Percentiles rank a stretch among this genome's conserved stretches.
These are phyloP conservation scores for Apiospora aurea DNA, from an alignment of 2,329 filamentous ascomycete genomes.

Conservation along the genomic window DNA sequence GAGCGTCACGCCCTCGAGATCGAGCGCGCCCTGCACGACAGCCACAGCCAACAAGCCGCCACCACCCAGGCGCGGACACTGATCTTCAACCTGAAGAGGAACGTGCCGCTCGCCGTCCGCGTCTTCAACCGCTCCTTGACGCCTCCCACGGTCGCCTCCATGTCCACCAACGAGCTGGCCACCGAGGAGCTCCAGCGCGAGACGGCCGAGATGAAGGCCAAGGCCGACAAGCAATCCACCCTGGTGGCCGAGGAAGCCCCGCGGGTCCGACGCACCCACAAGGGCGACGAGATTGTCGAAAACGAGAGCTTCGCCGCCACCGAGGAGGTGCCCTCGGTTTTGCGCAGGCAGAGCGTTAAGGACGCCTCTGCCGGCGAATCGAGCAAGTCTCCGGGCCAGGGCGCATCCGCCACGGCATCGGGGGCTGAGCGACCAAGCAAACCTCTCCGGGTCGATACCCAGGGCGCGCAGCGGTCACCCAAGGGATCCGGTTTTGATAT, in stretches of 20 bases:
- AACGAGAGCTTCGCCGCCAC: conserved; percentile 62
- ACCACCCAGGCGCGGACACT: conserved; percentile 77
- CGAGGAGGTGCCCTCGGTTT: conserved; percentile 48
- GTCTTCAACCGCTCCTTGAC: conserved; percentile 77
- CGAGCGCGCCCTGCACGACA: conserved; percentile 72
- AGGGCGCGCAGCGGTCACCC: conserved; percentile 55
- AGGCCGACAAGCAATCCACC: conserved; percentile 83
- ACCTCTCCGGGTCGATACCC: conserved; percentile 54
- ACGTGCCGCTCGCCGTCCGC: conserved; percentile 77
- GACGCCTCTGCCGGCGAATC: conserved; percentile 35
- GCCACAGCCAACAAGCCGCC: conserved; percentile 58
- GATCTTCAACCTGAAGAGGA: conserved; percentile 87
- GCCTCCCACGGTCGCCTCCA: conserved; percentile 80
- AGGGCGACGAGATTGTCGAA: conserved; percentile 90
- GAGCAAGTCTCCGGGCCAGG: conserved; percentile 31
- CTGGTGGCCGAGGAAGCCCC: conserved; percentile 79
- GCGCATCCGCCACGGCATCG: conserved; percentile 31
- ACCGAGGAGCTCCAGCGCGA: conserved; percentile 86
- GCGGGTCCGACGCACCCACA: conserved; percentile 87
- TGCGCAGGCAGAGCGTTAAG: conserved; percentile 44
- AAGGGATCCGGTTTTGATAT: conserved; percentile 76
- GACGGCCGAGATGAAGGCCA: conserved; percentile 78
- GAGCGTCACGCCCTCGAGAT: conserved; percentile 79
- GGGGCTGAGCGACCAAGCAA: conserved; percentile 38
- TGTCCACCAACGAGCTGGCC: conserved; percentile 90